Conservation (phyloP, 164 flowering plant genomes). For the Magnolia changhungtana region DNA sequence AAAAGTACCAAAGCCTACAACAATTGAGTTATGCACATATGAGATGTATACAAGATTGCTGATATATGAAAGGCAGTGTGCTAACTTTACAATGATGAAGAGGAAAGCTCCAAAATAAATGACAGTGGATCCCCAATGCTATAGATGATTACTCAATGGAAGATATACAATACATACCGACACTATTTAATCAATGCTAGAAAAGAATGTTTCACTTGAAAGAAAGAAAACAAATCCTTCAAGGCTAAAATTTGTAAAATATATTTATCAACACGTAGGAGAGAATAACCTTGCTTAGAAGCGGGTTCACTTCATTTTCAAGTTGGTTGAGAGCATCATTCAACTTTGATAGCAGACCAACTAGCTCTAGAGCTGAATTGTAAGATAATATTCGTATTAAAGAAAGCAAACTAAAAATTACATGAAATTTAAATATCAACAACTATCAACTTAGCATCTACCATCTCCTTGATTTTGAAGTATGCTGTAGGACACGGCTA, state of each 20-base stretch:
- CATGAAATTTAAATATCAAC: no score
- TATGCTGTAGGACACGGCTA: background rate
- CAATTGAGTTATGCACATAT: no score
- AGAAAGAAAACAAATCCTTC: background rate
- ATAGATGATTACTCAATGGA: no score
- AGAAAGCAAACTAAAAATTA: background rate
- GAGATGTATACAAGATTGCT: no score
- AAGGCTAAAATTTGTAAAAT: background rate
- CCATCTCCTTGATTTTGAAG: background rate
- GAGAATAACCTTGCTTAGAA: slow-evolving; percentile 55
- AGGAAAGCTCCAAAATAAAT: no score
- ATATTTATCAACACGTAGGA: background rate
- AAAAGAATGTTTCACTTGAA: background rate
- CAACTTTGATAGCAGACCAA: slow-evolving; percentile 71
- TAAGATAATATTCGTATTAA: background rate
- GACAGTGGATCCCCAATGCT: no score
- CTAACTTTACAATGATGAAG: no score
- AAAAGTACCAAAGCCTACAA: no score
- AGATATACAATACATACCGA: no score
- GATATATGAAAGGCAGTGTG: no score
- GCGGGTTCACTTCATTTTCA: slow-evolving; percentile 66
- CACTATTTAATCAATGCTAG: no score
- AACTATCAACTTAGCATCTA: no score
- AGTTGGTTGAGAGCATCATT: slow-evolving; percentile 59
- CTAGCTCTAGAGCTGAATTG: slow-evolving; percentile 82